Conservation (phyloP, 768 basidiomycete genomes). For the Pleurotus cornucopiae region DNA sequence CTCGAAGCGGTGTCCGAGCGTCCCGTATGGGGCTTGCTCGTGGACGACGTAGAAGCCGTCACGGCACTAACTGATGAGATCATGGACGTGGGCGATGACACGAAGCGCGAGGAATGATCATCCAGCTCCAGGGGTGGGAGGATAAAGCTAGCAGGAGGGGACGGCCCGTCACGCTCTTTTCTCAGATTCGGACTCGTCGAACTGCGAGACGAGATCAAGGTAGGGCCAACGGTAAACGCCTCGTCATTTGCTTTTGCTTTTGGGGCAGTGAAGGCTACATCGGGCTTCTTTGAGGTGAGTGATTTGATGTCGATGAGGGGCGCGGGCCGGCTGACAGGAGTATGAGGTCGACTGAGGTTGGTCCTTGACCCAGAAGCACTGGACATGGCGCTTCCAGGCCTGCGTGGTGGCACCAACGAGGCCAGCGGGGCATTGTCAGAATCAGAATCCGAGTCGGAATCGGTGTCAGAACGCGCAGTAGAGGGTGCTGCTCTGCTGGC, state of each 20-base stretch:
- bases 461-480: conserved; percentile 24
- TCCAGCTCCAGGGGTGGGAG: conserved; percentile 3
- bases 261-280: background rate
- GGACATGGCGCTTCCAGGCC: conserved; percentile 63
- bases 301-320: conserved; percentile 51
- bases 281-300: conserved; percentile 24
- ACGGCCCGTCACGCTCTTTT: background rate
- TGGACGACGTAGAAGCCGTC: background rate
- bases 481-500: conserved; percentile 1
- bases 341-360: conserved; percentile 4
- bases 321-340: conserved; percentile 8
- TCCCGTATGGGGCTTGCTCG: background rate
- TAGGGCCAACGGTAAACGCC: conserved; percentile 13
- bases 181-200: conserved; percentile 1
- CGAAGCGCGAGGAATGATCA: conserved; percentile 3
- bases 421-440: conserved; percentile 67
- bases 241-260: background rate
- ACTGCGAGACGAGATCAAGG: conserved; percentile 11
- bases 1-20: background rate
- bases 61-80: background rate
- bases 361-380: conserved; percentile 28
- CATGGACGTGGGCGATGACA: conserved; percentile 8
- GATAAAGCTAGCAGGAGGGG: background rate
- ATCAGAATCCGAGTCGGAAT: conserved; percentile 30
- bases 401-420: conserved; percentile 51